Conservation (phyloP, 1,284 basidiomycete genomes). For the Microbotryum saponariae region DNA sequence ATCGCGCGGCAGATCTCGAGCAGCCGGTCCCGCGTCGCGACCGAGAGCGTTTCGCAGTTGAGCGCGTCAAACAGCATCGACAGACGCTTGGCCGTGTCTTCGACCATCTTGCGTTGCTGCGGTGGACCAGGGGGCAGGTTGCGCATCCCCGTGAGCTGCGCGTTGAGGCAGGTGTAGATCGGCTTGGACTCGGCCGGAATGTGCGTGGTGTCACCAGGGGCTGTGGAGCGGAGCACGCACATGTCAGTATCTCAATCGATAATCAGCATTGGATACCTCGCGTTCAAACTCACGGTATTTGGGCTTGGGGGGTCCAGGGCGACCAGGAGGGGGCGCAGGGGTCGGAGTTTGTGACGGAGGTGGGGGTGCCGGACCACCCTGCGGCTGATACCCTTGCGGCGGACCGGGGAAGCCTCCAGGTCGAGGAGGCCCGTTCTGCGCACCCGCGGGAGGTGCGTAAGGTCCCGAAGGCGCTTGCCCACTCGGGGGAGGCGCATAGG, state of each 20-base stretch:
- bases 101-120: constrained; percentile 72
- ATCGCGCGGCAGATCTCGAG: constrained; percentile 37
- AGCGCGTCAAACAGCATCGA: constrained; percentile 81
- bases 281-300: constrained; percentile 68
- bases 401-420: neutral
- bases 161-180: constrained; percentile 49
- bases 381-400: neutral
- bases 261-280: neutral
- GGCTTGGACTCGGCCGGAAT: constrained; percentile 66
- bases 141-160: constrained; percentile 13
- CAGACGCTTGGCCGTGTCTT: constrained; percentile 80
- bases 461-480: neutral
- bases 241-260: neutral
- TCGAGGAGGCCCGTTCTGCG: neutral
- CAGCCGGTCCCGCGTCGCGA: constrained; percentile 36
- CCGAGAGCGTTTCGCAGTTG: constrained; percentile 72
- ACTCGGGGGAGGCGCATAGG: neutral
- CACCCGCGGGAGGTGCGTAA: constrained; percentile 6
- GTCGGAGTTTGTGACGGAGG: constrained; percentile 31
- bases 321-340: constrained; percentile 35
- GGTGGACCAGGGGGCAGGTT: constrained; percentile 45
- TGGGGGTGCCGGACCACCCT: constrained; percentile 10
- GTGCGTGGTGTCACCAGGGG: constrained; percentile 81
- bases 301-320: constrained; percentile 43
- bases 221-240: constrained; percentile 44